Evolutionary conservation across 352 stramenopile genomes (phyloP), one percentile per base, ranked within the genome.

Genomic region (Phytophthora hybrid): DNA sequence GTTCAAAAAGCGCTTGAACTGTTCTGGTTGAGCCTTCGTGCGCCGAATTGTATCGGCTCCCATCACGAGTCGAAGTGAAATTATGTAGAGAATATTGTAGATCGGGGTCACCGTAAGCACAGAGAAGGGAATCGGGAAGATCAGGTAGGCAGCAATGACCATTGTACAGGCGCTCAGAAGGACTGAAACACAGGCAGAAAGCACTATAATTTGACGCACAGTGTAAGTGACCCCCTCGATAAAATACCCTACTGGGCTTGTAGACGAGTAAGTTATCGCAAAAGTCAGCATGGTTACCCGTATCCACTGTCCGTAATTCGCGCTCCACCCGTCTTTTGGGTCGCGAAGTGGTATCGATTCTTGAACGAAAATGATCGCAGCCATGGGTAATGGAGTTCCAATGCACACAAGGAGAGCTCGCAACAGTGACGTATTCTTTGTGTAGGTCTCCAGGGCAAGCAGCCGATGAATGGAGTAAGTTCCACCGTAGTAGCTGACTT

Each of bases 401-500:
- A 69, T 37, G 11, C 67, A 79, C 2, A 74, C 60, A 18, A 69
- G 41, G 9, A 74, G 11, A 16, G 61, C 67, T 53, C 60, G 21
- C 31, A 14, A 53, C 1, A 53, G 11, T 1, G 72, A 68, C 5
- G 52, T 59, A 1, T 52, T 37, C 7, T 59, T 55, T 0, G 32
- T 52, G 14, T 76, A 76, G 1, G 53, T 55, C 26, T 76, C 67
- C 5, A 76, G 31, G 14, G 67, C 72, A 0, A 75, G 52, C 4
- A 76, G 23, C 13, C 72, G 72, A 16, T 79, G 47, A 14, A 76
- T 69, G 0, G 72, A 76, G 23, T 70, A 76, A 16, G 62, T 59
- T 16, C 56, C 62, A 7, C 67, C 66, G 10, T 64, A 68, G 7
- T 65, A 72, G 19, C 62, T 73, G 4, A 79, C 52, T 32, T 79